Base-by-base conservation (phyloP, 2,329 filamentous ascomycete species). In the Nemania abortiva region DNA sequence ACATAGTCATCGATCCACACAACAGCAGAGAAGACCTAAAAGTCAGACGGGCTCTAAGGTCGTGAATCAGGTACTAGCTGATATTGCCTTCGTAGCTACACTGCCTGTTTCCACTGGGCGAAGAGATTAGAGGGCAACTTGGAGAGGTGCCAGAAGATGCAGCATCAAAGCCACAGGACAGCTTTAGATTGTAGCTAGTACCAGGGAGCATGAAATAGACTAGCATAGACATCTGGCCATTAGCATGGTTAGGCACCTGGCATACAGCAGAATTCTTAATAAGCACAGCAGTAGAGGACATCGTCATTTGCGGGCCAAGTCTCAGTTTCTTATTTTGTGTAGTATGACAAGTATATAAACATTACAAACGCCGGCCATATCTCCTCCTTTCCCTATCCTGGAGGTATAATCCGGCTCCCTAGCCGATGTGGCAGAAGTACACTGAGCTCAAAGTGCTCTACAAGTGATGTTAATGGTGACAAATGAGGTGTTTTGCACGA, bases 341-440 rank as follows among this genome's bases (percentile, higher is more conserved):
- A 27, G 2, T 57, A 60, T 55, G 37, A 52, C 31, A 47, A 55
- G 27, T 66, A 27, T 49, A 56, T 63, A 60, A 59, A 59, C 52
- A 70, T 45, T 55, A 65, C 49, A 58, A 68, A 63, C 68, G 49
- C 68, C 58, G n/a, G 31, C 62, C 42, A 39, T 60, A 20, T 59
- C 55, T 18, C 52, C 53, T 65, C 18, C 57, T 45, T 50, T 56
- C 52, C 57, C 57, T 55, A 55, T 61, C 60, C 45, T 55, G 27
- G 42, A 24, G 53, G 34, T 50, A 39, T 20, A 27, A 13, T 7
- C 63, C 53, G 15, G 27, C 56, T 65, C 39, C 39, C 50, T 20
- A 29, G 56, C 24, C 39, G 10, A 47, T 24, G 15, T 15, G 31
- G 47, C 20, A 10, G 52, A 65, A 55, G 18, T 53, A 55, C 56